Percentiles rank a stretch among this genome's conserved stretches.
Conservation (phyloP, 2,329 filamentous ascomycete genomes). For the Aureobasidium sp. region DNA sequence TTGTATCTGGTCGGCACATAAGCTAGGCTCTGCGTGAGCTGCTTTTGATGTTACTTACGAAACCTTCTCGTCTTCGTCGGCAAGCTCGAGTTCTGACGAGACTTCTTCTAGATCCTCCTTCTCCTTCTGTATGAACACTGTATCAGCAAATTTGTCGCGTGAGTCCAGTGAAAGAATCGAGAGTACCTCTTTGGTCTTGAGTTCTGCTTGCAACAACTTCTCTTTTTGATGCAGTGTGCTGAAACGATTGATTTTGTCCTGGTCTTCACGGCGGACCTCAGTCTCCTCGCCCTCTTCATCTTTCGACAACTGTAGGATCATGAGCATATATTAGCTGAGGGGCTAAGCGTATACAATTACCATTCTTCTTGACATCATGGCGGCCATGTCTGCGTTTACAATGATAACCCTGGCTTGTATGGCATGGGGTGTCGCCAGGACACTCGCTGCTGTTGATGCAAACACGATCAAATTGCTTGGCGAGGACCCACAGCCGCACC, state of each 20-base stretch:
- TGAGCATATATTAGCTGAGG: slow-evolving; percentile 11
- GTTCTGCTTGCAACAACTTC: slow-evolving; percentile 67
- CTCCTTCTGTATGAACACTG: slow-evolving; percentile 63
- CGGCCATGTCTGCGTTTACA: slow-evolving; percentile 9
- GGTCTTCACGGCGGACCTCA: slow-evolving; percentile 91
- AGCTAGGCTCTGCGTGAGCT: neutral
- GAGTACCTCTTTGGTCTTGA: slow-evolving; percentile 69
- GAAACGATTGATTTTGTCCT: slow-evolving; percentile 98
- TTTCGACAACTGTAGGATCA: slow-evolving; percentile 67
- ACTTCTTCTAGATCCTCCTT: slow-evolving; percentile 97
- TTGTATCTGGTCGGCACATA: slow-evolving; percentile 63
- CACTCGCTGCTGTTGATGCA: neutral
- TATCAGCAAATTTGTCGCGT: neutral
- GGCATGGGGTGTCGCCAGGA: neutral
- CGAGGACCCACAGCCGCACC: neutral
- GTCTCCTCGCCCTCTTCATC: slow-evolving; percentile 90
- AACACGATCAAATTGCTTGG: slow-evolving; percentile 12
- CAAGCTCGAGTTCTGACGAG: slow-evolving; percentile 81
- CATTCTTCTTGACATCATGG: slow-evolving; percentile 34
- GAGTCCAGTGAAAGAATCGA: neutral
- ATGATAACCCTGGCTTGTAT: neutral
- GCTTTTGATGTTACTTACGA: slow-evolving; percentile 53
- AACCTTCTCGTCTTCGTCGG: slow-evolving; percentile 88
- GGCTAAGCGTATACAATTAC: slow-evolving; percentile 23
- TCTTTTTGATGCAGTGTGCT: slow-evolving; percentile 88